A percentile compares a stretch with the other conserved stretches of the same genome.
Evolutionary conservation across 2,329 filamentous ascomycete genomes (phyloP).

Genomic region (Colletotrichum ledebouriae): DNA sequence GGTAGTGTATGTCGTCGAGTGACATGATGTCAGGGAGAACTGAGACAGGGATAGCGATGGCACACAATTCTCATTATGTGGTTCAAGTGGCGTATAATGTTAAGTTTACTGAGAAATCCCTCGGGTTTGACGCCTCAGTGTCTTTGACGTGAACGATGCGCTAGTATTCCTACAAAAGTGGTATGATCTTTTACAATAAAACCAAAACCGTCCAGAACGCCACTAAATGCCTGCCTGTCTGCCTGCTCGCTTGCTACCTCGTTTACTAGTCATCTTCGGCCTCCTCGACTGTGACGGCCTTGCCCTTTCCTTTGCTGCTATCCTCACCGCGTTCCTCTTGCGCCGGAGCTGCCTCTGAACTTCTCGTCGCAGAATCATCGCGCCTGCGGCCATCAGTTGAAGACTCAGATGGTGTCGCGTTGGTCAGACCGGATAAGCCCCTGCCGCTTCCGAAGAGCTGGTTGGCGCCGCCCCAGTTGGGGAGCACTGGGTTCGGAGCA

Average conservation of each 20-base stretch:
- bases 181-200: constrained; percentile 40
- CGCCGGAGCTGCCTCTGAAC: constrained; percentile 27
- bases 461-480: constrained; percentile 65
- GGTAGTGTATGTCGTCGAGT: not conserved
- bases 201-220: constrained; percentile 30
- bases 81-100: not conserved
- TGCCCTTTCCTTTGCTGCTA: constrained; percentile 58
- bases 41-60: not conserved
- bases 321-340: constrained; percentile 31
- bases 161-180: constrained; percentile 38
- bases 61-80: constrained; percentile 8
- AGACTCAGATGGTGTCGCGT: constrained; percentile 23
- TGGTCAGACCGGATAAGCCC: constrained; percentile 25
- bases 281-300: constrained; percentile 62
- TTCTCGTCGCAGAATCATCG: constrained; percentile 27
- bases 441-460: constrained; percentile 59
- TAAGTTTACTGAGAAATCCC: not conserved
- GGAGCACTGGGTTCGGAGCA: constrained; percentile 62
- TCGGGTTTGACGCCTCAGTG: not conserved
- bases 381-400: constrained; percentile 36
- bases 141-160: constrained; percentile 16
- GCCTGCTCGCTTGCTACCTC: constrained; percentile 22
- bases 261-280: constrained; percentile 54
- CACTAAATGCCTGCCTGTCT: constrained; percentile 34
- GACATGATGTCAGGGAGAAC: not conserved